Percentiles rank a stretch among this genome's conserved stretches.
Evolutionary conservation across 2,329 filamentous ascomycete genomes (phyloP).

Genomic region (Fonsecaea monophora): DNA sequence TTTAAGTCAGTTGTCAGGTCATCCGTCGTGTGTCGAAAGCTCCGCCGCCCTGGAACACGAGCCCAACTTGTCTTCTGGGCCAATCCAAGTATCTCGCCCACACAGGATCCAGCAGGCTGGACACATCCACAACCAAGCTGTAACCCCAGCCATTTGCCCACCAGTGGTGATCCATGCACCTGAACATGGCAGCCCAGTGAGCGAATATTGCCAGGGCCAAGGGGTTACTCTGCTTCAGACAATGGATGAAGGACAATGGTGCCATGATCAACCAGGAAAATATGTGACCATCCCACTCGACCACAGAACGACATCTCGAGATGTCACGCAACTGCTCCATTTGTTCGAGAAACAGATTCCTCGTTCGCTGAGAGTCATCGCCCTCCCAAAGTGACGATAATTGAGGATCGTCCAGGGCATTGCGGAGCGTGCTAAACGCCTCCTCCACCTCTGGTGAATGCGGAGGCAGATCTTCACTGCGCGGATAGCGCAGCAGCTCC

Average conservation of each 20-base stretch:
- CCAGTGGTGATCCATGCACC: constrained; percentile 41
- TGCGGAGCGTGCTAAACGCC: constrained; percentile 32
- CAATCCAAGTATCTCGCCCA: constrained; percentile 37
- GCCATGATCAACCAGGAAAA: constrained; percentile 40
- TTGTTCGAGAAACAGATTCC: constrained; percentile 32
- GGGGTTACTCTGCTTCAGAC: constrained; percentile 35
- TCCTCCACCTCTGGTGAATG: constrained; percentile 36
- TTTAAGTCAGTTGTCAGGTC: constrained; percentile 2
- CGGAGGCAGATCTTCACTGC: constrained; percentile 33
- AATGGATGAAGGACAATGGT: constrained; percentile 35
- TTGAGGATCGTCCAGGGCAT: constrained; percentile 28
- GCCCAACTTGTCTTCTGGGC: constrained; percentile 36
- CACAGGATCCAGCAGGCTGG: constrained; percentile 34
- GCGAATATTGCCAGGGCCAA: constrained; percentile 38
- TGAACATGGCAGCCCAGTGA: constrained; percentile 39
- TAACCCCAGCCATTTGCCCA: constrained; percentile 41
- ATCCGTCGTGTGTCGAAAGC: constrained; percentile 27
- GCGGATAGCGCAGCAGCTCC: constrained; percentile 37
- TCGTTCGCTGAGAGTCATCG: constrained; percentile 18
- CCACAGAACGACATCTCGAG: constrained; percentile 37
- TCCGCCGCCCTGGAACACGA: constrained; percentile 30
- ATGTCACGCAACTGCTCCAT: constrained; percentile 33
- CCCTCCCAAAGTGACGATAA: constrained; percentile 19
- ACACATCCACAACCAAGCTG: constrained; percentile 38
- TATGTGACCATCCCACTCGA: constrained; percentile 40